Percentiles rank a stretch among this genome's conserved stretches.
Conservation (phyloP, 768 basidiomycete genomes). For the Phlegmacium glaucopus region DNA sequence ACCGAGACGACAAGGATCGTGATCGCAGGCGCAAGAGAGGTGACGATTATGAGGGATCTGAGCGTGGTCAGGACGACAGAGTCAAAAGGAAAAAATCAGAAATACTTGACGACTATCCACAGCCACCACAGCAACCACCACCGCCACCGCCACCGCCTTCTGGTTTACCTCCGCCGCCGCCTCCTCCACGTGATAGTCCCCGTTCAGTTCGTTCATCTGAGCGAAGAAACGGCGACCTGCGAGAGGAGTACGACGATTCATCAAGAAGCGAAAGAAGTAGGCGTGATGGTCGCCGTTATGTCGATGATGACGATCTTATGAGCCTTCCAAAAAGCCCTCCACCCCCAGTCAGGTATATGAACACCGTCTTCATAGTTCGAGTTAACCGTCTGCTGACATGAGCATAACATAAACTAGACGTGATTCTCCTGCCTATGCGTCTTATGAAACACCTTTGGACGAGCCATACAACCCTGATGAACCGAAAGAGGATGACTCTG, state of each 20-base stretch:
- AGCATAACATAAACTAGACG: conserved; percentile 39
- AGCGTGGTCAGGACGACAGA: conserved; percentile 50
- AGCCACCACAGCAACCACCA: conserved; percentile 3
- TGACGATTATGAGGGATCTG: conserved; percentile 54
- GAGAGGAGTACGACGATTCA: conserved; percentile 60
- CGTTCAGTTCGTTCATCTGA: conserved; percentile 56
- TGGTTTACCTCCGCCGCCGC: conserved; percentile 36
- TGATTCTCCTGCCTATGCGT: conserved; percentile 59
- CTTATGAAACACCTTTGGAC: conserved; percentile 52
- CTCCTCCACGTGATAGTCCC: conserved; percentile 47
- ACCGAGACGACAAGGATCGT: conserved; percentile 42
- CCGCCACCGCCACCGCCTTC: conserved; percentile 24
- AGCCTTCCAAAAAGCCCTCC: conserved; percentile 36
- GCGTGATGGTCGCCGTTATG: conserved; percentile 32
- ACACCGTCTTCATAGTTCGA: conserved; percentile 4
- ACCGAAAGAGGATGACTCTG: conserved; percentile 92
- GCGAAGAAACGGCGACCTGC: conserved; percentile 49
- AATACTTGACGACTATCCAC: conserved; percentile 40
- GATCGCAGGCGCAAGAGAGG: conserved; percentile 65
- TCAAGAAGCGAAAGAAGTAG: conserved; percentile 41
- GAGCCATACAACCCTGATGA: conserved; percentile 84
- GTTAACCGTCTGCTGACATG: not conserved
- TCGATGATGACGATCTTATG: conserved; percentile 39
- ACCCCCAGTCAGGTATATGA: conserved; percentile 45
- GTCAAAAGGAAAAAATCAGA: conserved; percentile 65